These are phyloP conservation scores for Diddensiella caesifluorescens DNA, from an alignment of 805 yeast genomes.

Conservation along the genomic window DNA sequence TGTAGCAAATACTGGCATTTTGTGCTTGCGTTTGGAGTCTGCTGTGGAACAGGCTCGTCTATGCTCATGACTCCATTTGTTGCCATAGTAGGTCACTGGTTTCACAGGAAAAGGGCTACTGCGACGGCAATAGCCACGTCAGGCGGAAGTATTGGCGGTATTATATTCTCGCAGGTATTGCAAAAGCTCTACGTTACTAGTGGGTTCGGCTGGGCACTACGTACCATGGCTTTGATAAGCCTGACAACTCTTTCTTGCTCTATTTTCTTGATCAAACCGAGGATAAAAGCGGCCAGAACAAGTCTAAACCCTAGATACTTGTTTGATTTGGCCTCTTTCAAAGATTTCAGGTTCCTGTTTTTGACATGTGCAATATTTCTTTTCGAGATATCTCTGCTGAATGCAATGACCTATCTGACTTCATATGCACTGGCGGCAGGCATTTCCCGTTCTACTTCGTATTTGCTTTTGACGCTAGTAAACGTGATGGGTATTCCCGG, in stretches of 20 bases:
- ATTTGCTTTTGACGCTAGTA: conserved; percentile 43
- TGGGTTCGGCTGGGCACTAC: conserved; percentile 57
- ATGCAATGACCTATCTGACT: conserved; percentile 46
- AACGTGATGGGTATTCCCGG: conserved; percentile 41
- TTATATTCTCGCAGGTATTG: conserved; percentile 50
- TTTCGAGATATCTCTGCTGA: conserved; percentile 44
- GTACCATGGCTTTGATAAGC: conserved; percentile 48
- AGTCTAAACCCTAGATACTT: conserved; percentile 26
- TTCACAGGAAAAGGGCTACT: conserved; percentile 51
- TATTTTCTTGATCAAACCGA: conserved; percentile 38
- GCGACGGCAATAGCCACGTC: conserved; percentile 47
- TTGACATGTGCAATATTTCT: conserved; percentile 42
- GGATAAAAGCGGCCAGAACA: conserved; percentile 30
- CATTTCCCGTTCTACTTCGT: conserved; percentile 37
- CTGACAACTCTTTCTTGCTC: conserved; percentile 37
- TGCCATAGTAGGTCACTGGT: conserved; percentile 64
- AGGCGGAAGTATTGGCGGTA: conserved; percentile 56
- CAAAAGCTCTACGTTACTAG: conserved; percentile 44
- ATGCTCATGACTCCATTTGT: conserved; percentile 56
- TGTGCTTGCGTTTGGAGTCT: conserved; percentile 51
- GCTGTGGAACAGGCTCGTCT: conserved; percentile 56
- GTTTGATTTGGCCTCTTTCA: conserved; percentile 38
- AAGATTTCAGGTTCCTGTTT: conserved; percentile 41
- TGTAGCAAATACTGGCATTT: conserved; percentile 54
- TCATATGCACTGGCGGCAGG: conserved; percentile 50